A percentile compares a stretch with the other conserved stretches of the same genome.
Conservation (phyloP, 2,329 filamentous ascomycete species). For the Sporothrix phasma region DNA sequence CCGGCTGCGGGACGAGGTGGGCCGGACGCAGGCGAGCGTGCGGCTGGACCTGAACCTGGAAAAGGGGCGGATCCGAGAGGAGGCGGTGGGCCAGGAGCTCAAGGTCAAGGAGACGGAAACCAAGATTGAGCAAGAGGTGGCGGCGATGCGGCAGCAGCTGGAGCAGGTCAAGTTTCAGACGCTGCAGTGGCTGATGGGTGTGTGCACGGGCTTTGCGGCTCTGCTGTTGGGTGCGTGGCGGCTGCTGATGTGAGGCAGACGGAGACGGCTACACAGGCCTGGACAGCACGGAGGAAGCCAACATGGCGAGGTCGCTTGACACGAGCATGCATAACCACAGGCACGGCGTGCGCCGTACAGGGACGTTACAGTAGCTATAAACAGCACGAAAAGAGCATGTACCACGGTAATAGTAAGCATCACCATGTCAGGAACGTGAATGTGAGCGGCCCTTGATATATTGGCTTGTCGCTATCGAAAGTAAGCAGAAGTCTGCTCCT, state of each 20-base stretch:
- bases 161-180: slow-evolving; percentile 98
- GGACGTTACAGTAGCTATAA: not conserved
- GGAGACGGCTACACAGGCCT: not conserved
- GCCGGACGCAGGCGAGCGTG: slow-evolving; percentile 85
- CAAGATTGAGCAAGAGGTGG: slow-evolving; percentile 95
- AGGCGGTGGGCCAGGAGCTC: slow-evolving; percentile 91
- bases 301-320: not conserved
- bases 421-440: not conserved
- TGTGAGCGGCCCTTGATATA: not conserved
- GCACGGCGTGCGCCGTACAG: not conserved
- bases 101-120: slow-evolving; percentile 99
- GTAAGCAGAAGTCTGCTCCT: slow-evolving; percentile 3
- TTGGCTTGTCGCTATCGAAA: not conserved
- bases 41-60: slow-evolving; percentile 89
- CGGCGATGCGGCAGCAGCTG: slow-evolving; percentile 77
- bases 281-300: not conserved
- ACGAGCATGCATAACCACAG: not conserved
- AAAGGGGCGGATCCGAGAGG: slow-evolving; percentile 91
- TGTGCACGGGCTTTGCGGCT: slow-evolving; percentile 57
- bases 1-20: slow-evolving; percentile 84
- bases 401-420: no score
- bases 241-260: slow-evolving; percentile 46
- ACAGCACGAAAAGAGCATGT: no score
- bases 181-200: slow-evolving; percentile 94
- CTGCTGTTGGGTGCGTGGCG: slow-evolving; percentile 61